Percentiles rank a stretch among this genome's conserved stretches.
Evolutionary conservation across 1,139 yeast species (phyloP).

Genomic region (Casaregolazyma lundiana): DNA sequence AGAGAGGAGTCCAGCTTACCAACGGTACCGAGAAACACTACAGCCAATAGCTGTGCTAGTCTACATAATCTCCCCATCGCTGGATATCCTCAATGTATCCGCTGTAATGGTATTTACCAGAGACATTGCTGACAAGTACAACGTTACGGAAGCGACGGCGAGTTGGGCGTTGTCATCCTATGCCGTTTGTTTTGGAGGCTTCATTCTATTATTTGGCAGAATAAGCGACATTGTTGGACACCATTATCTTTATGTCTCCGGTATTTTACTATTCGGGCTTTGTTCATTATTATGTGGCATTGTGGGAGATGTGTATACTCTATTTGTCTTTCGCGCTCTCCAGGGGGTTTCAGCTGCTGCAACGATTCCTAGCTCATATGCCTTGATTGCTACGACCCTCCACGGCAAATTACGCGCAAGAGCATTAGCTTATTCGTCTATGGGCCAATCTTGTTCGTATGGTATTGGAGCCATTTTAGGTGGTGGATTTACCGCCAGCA

Average conservation of each 20-base stretch:
- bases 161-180: conserved; percentile 9
- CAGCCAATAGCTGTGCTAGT: conserved; percentile 1
- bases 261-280: conserved; percentile 5
- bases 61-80: background rate
- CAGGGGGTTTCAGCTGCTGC: conserved; percentile 9
- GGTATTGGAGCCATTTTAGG: conserved; percentile 4
- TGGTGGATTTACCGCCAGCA: conserved; percentile 1
- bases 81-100: conserved; percentile 5
- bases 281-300: background rate
- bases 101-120: conserved; percentile 2
- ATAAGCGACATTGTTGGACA: conserved; percentile 9
- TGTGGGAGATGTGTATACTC: background rate
- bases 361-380: conserved; percentile 5
- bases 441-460: background rate
- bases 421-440: background rate
- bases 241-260: conserved; percentile 1
- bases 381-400: conserved; percentile 6
- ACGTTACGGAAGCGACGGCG: background rate
- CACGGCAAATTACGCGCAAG: background rate
- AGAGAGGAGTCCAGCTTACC: conserved; percentile 1
- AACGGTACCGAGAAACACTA: background rate
- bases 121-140: background rate
- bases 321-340: conserved; percentile 4
- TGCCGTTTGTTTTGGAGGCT: conserved; percentile 11
- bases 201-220: conserved; percentile 8